Percentiles rank a stretch among this genome's conserved stretches.
Evolutionary conservation across 2,329 filamentous ascomycete genomes (phyloP).

Genomic region (Arthroderma sp.): DNA sequence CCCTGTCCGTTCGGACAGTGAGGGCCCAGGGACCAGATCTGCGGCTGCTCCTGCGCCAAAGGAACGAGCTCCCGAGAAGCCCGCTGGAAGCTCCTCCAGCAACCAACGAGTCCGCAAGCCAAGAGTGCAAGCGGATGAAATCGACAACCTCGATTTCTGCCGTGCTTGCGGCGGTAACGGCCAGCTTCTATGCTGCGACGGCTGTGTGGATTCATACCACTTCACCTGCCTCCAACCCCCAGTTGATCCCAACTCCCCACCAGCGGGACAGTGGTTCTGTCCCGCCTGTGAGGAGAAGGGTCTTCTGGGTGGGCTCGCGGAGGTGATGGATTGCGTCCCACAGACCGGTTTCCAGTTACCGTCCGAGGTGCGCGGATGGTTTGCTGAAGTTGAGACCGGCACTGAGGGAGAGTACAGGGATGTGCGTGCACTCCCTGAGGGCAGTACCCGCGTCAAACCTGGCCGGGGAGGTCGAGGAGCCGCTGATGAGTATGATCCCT

Average conservation of each 20-base stretch:
- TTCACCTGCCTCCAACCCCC: constrained; percentile 79
- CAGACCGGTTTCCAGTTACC: constrained; percentile 64
- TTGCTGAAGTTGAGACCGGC: constrained; percentile 66
- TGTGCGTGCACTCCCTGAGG: constrained; percentile 25
- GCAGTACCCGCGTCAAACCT: constrained; percentile 9
- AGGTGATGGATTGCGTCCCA: constrained; percentile 54
- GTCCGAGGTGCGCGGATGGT: constrained; percentile 57
- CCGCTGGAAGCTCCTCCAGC: neutral
- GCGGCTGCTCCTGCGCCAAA: neutral
- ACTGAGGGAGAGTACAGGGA: constrained; percentile 73
- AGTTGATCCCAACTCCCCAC: constrained; percentile 49
- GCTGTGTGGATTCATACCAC: constrained; percentile 81
- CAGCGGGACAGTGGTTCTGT: constrained; percentile 72
- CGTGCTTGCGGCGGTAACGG: constrained; percentile 73
- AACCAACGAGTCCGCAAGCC: constrained; percentile 7
- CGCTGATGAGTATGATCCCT: neutral
- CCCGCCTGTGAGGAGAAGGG: constrained; percentile 46
- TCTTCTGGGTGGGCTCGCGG: constrained; percentile 53
- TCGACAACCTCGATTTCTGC: constrained; percentile 82
- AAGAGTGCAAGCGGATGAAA: constrained; percentile 13
- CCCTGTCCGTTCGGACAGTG: constrained; percentile 5
- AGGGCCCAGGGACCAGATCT: constrained; percentile 4
- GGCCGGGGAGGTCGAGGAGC: neutral
- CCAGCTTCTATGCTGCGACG: constrained; percentile 84
- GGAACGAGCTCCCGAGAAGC: constrained; percentile 1